Conservation (phyloP, 1,284 basidiomycete species). For the Austroboletus rostrupii region DNA sequence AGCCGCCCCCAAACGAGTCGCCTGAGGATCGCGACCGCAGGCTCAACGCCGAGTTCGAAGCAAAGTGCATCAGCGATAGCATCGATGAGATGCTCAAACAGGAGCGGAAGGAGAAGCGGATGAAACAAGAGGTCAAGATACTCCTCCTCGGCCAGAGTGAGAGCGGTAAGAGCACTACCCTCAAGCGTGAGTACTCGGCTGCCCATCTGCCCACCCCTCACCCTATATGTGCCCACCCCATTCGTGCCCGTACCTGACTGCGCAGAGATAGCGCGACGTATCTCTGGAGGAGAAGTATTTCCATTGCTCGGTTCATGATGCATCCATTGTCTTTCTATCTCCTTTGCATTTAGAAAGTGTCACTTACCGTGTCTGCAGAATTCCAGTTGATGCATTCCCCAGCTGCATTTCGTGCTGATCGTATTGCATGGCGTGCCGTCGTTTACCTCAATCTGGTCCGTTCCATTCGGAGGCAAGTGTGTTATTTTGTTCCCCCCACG, state of each 20-base stretch:
- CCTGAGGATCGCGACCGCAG: constrained; percentile 57
- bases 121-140: constrained; percentile 63
- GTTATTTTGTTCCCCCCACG: not conserved
- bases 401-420: constrained; percentile 68
- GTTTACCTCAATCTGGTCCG: constrained; percentile 81
- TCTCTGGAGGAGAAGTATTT: constrained; percentile 1
- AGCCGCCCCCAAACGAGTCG: constrained; percentile 68
- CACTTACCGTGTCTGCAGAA: constrained; percentile 43
- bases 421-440: constrained; percentile 78
- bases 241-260: constrained; percentile 1
- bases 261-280: not conserved
- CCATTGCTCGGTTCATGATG: constrained; percentile 5
- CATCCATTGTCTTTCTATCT: constrained; percentile 1
- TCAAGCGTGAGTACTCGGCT: constrained; percentile 65
- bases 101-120: constrained; percentile 55
- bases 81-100: constrained; percentile 74
- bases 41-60: constrained; percentile 60
- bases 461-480: constrained; percentile 63
- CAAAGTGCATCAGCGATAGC: constrained; percentile 65
- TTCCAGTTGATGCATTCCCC: constrained; percentile 76
- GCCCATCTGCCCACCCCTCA: constrained; percentile 4
- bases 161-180: constrained; percentile 76
- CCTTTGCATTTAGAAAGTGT: not conserved
- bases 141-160: constrained; percentile 79
- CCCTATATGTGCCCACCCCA: not conserved